phyloP scores from a whole-genome alignment of 2,329 filamentous ascomycete genomes.

The Exophiala phaeomuriformis region DNA sequence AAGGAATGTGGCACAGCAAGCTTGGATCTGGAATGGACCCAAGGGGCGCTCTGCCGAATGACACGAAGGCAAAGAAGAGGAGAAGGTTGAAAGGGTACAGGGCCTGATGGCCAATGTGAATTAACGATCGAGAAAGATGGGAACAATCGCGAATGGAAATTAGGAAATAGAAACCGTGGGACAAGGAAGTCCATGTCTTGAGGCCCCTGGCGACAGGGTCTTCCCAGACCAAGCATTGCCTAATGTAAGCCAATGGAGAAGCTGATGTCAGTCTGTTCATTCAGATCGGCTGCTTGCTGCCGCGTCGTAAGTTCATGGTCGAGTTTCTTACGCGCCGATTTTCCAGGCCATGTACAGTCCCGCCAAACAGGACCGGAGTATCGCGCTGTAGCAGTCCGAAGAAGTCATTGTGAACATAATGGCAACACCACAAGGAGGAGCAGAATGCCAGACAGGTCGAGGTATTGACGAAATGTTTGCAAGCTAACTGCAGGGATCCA shows the following conservation, averaged over 20 bases:
- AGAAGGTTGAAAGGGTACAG: neutral
- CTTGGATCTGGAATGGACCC: constrained; percentile 3
- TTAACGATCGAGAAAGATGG: constrained; percentile 7
- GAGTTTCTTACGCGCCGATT: neutral
- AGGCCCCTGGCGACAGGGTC: constrained; percentile 1
- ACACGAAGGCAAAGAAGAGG: neutral
- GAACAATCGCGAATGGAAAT: constrained; percentile 13
- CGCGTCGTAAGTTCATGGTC: neutral
- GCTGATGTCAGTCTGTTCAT: constrained; percentile 7
- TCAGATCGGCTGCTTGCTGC: neutral
- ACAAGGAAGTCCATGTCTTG: constrained; percentile 11
- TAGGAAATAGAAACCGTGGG: constrained; percentile 1
- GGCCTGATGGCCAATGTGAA: constrained; percentile 1
- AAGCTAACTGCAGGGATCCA: neutral
- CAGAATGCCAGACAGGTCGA: too few relatives aligned
- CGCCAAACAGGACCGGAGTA: too few relatives aligned
- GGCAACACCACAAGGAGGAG: too few relatives aligned
- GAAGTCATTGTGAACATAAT: too few relatives aligned
- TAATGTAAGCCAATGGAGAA: neutral
- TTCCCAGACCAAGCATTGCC: constrained; percentile 9
- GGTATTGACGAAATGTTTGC: constrained; percentile 2
- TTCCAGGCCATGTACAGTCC: neutral
- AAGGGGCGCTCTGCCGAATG: constrained; percentile 5
- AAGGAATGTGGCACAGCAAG: constrained; percentile 14
- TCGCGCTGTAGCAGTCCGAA: too few relatives aligned